A percentile compares a stretch with the other conserved stretches of the same genome.
These are phyloP conservation scores for Polytrichum commune DNA, from an alignment of 225 moss, liverwort and hornwort species.

Conservation along the genomic window DNA sequence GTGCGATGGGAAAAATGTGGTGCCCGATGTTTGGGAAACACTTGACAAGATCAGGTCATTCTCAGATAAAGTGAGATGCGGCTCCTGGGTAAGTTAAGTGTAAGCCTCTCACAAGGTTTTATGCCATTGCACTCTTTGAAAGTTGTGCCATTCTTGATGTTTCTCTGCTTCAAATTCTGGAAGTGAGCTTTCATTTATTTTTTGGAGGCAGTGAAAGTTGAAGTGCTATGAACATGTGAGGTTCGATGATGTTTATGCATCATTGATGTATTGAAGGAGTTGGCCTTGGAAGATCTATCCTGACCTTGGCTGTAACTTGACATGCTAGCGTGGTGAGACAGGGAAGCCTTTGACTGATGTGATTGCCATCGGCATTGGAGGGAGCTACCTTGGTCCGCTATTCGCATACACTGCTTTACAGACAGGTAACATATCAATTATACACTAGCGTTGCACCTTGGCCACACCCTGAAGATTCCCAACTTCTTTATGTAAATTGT, in stretches of 20 bases:
- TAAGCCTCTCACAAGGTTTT: too few species aligned
- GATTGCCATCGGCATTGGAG: constrained; percentile 92
- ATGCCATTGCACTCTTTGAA: too few species aligned
- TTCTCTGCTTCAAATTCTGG: too few species aligned
- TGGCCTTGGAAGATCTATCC: neutral
- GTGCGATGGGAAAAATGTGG: constrained; percentile 84
- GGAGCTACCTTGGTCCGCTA: constrained; percentile 91
- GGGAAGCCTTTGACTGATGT: constrained; percentile 82
- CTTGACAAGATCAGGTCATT: constrained; percentile 83
- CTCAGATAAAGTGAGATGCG: constrained; percentile 80
- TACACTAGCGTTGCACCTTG: neutral
- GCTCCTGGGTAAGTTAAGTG: constrained; percentile 67
- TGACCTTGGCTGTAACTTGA: neutral
- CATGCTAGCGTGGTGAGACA: constrained; percentile 72
- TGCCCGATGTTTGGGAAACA: constrained; percentile 89
- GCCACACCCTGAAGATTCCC: too few species aligned
- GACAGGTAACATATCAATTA: constrained; percentile 49
- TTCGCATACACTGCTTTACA: constrained; percentile 85
- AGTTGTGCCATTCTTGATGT: too few species aligned
- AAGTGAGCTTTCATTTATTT: too few species aligned
- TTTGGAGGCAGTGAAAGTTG: too few species aligned
- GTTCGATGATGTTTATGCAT: too few species aligned
- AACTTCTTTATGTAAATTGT: too few species aligned
- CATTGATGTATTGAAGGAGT: neutral
- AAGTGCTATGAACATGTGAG: too few species aligned